phyloP scores from a whole-genome alignment of 192 early-diverging fungal species.

The Cladochytrium replicatum region DNA sequence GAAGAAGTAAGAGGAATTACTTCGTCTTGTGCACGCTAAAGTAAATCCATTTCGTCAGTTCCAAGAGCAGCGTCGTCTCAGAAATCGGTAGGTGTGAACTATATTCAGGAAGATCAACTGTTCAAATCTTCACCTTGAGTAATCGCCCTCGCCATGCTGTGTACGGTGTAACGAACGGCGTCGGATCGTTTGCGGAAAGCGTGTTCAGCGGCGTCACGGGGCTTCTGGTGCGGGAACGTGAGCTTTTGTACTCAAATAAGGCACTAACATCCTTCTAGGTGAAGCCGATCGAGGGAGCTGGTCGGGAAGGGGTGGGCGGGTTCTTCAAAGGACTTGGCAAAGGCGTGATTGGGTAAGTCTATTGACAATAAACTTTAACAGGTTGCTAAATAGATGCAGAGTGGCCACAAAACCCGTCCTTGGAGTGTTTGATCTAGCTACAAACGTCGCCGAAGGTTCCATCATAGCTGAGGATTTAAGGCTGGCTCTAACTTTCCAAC shows the following conservation, averaged over 20 bases:
- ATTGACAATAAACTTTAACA: neutral
- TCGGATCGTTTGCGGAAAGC: conserved; percentile 70
- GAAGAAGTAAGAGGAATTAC: conserved; percentile 28
- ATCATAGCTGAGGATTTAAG: conserved; percentile 2
- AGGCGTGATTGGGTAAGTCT: conserved; percentile 74
- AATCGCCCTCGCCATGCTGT: conserved; percentile 87
- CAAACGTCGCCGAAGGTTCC: conserved; percentile 86
- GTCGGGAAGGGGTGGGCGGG: conserved; percentile 81
- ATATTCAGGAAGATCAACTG: neutral
- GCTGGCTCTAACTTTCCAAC: conserved; percentile 2
- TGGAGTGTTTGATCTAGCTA: conserved; percentile 90
- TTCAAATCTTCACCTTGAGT: conserved; percentile 19
- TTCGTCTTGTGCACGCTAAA: neutral
- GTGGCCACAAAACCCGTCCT: conserved; percentile 91
- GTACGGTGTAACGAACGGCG: conserved; percentile 79
- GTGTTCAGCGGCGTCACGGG: conserved; percentile 81
- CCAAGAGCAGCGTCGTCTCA: conserved; percentile 73
- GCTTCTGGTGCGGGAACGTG: conserved; percentile 69
- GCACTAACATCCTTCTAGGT: too few relatives aligned
- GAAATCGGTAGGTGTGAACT: conserved; percentile 35
- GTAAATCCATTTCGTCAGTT: conserved; percentile 28
- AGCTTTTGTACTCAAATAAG: too few relatives aligned
- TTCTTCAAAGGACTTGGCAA: conserved; percentile 94
- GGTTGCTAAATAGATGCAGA: conserved; percentile 16
- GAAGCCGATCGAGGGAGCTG: conserved; percentile 78